Conservation (phyloP, 176 grass and related monocot species). For the Zoysia japonica region DNA sequence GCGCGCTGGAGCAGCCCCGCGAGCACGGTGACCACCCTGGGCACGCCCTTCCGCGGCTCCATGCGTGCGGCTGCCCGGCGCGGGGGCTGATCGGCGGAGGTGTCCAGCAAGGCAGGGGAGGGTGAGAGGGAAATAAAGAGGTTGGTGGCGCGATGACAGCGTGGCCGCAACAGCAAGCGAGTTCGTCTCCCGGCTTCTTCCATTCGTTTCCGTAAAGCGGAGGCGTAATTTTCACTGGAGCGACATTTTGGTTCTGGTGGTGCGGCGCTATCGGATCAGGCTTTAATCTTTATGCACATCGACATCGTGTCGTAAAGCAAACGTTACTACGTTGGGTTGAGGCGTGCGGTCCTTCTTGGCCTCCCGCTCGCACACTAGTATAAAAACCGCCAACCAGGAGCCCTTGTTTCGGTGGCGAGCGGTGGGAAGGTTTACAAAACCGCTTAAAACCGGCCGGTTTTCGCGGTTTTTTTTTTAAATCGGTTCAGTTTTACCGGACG, state of each 20-base stretch:
- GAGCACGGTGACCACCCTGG: conserved; percentile 56
- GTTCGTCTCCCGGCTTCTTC: neutral
- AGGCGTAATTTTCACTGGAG: neutral
- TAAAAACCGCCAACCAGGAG: too few species aligned
- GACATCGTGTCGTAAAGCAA: too few species aligned
- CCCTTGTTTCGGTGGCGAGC: too few species aligned
- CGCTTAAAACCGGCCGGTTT: too few species aligned
- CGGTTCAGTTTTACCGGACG: too few species aligned
- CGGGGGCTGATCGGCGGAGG: neutral
- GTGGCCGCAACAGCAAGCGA: neutral
- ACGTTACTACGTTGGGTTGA: too few species aligned
- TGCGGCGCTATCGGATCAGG: neutral
- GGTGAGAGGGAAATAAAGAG: neutral
- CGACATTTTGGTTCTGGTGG: neutral
- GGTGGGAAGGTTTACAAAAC: too few species aligned
- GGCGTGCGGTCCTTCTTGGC: too few species aligned
- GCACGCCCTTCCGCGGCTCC: conserved; percentile 16
- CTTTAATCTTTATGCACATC: too few species aligned
- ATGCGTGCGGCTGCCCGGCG: neutral
- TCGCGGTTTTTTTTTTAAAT: too few species aligned
- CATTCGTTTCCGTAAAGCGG: neutral
- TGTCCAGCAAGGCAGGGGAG: neutral
- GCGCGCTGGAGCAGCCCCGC: conserved; percentile 63
- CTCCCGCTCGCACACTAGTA: too few species aligned
- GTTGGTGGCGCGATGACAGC: neutral